Evolutionary conservation across 129 eudicot species (phyloP).

Genomic region (Cynara cardunculus): DNA sequence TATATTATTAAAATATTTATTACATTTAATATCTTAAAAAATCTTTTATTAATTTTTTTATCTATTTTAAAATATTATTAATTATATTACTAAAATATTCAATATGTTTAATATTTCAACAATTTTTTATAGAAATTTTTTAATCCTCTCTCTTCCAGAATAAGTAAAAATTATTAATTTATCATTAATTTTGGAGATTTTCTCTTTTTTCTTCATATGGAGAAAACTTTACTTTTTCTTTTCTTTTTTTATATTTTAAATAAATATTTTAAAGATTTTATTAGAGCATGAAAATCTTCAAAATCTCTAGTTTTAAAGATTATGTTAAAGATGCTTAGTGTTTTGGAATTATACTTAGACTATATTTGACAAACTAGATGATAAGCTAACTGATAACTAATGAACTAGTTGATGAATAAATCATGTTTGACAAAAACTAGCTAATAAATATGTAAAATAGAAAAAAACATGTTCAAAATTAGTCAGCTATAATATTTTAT

Average conservation of each 20-base stretch:
- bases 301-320: background rate
- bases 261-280: background rate
- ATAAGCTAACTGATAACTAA: too few species aligned
- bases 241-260: background rate
- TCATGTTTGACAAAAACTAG: too few species aligned
- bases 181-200: background rate
- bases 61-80: too few species aligned
- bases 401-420: too few species aligned
- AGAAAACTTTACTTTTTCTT: background rate
- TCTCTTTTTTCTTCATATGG: background rate
- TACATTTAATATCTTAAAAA: background rate
- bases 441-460: too few species aligned
- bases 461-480: too few species aligned
- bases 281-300: background rate
- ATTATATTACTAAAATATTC: too few species aligned
- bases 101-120: too few species aligned
- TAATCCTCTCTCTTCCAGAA: background rate
- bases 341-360: too few species aligned
- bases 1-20: background rate
- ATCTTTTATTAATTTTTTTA: background rate
- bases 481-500: too few species aligned
- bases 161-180: background rate
- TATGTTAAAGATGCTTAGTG: too few species aligned
- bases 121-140: background rate
- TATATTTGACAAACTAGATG: too few species aligned